Conservation (phyloP, 768 basidiomycete species). For the Boletus sp. region DNA sequence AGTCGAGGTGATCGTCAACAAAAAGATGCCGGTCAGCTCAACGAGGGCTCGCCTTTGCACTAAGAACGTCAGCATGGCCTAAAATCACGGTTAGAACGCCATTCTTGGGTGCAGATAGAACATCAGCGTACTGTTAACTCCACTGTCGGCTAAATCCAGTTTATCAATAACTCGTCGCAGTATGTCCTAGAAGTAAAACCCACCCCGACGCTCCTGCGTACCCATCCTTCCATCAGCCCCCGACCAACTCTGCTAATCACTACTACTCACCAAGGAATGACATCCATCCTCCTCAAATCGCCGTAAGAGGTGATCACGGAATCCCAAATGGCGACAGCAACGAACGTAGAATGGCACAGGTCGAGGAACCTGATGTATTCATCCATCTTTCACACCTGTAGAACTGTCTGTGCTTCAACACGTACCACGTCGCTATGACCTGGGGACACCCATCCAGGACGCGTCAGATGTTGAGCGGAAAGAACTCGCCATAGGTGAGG, state of each 20-base stretch:
- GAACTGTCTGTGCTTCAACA: neutral
- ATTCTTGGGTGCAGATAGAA: neutral
- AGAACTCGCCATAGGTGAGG: neutral
- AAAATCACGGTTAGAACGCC: neutral
- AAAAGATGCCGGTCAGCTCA: neutral
- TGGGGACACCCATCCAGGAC: neutral
- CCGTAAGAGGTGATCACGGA: constrained; percentile 23
- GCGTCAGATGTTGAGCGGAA: neutral
- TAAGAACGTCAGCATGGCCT: constrained; percentile 27
- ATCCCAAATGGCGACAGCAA: constrained; percentile 23
- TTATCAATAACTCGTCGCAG: neutral
- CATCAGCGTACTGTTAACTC: constrained; percentile 17
- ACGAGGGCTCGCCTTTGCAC: constrained; percentile 15
- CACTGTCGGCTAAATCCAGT: constrained; percentile 13
- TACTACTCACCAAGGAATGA: constrained; percentile 23
- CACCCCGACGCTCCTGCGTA: constrained; percentile 25
- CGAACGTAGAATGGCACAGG: constrained; percentile 22
- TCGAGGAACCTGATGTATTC: constrained; percentile 18
- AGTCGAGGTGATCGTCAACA: neutral
- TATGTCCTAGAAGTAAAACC: neutral
- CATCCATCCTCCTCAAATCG: constrained; percentile 2
- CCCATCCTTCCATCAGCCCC: neutral
- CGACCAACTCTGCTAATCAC: neutral
- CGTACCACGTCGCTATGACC: constrained; percentile 23
- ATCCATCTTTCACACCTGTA: neutral